phyloP scores from a whole-genome alignment of 2,329 filamentous ascomycete species.

The Sarocladium strictum region DNA sequence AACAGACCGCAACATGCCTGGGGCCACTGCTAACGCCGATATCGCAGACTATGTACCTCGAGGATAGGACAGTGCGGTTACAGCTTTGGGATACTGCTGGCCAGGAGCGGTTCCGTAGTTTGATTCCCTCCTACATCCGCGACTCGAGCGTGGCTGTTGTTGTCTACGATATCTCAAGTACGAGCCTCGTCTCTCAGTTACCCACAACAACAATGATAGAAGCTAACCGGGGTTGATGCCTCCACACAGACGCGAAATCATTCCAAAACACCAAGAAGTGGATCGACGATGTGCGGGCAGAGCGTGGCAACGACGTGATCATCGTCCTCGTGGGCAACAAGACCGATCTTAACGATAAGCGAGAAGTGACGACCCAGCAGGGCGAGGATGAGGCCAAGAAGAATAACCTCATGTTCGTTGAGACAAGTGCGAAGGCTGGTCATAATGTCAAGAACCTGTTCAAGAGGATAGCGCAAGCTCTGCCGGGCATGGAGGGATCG shows the following conservation, averaged over 20 bases:
- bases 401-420: slow-evolving; percentile 97
- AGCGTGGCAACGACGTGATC: slow-evolving; percentile 97
- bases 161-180: slow-evolving; percentile 96
- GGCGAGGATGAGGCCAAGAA: slow-evolving; percentile 98
- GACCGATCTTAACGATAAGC: slow-evolving; percentile 97
- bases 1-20: neutral
- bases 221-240: neutral
- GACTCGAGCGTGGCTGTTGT: slow-evolving; percentile 97
- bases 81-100: slow-evolving; percentile 98
- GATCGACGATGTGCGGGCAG: slow-evolving; percentile 96
- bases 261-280: slow-evolving; percentile 99
- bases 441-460: slow-evolving; percentile 98
- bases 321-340: slow-evolving; percentile 99
- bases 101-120: slow-evolving; percentile 91
- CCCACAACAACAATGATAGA: slow-evolving; percentile 14
- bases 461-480: slow-evolving; percentile 93
- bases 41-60: slow-evolving; percentile 87
- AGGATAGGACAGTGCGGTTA: slow-evolving; percentile 93
- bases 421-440: slow-evolving; percentile 95
- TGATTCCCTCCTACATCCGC: slow-evolving; percentile 98
- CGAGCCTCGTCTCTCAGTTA: slow-evolving; percentile 12
- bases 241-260: slow-evolving; percentile 69
- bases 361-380: slow-evolving; percentile 92
- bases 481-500: slow-evolving; percentile 95
- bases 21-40: neutral